phyloP scores from a whole-genome alignment of 108 stramenopile species.

The Cylindrotheca fusiformis region DNA sequence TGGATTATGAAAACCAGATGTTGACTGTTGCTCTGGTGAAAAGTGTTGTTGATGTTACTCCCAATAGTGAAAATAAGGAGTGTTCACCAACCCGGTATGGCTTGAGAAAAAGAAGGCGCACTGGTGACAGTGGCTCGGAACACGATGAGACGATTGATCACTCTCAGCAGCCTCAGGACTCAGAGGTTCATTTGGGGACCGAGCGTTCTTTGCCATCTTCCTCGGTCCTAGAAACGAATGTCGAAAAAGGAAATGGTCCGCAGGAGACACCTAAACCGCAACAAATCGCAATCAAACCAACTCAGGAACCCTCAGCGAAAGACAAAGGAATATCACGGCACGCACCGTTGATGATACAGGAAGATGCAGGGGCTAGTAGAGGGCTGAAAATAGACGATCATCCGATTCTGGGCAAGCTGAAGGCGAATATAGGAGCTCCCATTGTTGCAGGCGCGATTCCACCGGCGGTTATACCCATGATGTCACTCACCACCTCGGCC shows the following conservation, averaged over 20 bases:
- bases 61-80: neutral
- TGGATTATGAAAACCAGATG: conserved; percentile 49
- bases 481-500: neutral
- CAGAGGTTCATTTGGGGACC: no score
- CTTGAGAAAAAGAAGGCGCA: conserved; percentile 32
- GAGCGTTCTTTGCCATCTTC: no score
- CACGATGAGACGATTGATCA: no score
- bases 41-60: conserved; percentile 42
- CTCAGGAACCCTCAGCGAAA: neutral
- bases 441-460: neutral
- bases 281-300: no score
- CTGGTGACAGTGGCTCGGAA: conserved; percentile 17
- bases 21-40: conserved; percentile 65
- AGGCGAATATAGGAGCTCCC: neutral
- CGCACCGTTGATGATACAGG: neutral
- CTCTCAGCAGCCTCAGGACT: no score
- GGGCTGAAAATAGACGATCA: neutral
- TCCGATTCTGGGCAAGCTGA: neutral
- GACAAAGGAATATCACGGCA: neutral
- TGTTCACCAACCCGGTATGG: conserved; percentile 25
- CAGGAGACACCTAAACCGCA: no score
- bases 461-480: neutral
- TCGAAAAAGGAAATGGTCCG: no score
- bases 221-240: no score
- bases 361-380: neutral